Evolutionary conservation across 2,329 filamentous ascomycete genomes (phyloP), one percentile per base, ranked within the genome.

Genomic region (Pseudogymnoascus sp.): DNA sequence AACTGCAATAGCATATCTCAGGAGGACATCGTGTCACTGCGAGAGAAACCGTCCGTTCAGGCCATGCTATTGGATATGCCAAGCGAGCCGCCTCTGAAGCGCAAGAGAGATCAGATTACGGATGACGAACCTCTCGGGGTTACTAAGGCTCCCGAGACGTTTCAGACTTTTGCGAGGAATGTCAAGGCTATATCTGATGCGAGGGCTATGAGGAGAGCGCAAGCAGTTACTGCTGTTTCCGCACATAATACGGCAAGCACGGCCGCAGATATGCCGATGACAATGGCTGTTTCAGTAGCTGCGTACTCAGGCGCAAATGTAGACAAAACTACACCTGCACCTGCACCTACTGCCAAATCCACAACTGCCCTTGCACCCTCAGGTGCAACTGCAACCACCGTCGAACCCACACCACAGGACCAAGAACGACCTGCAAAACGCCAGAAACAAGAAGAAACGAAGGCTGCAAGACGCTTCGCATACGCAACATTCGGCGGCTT

Each of bases 111-210:
- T 14, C 29, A 55, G 6, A 55, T 55, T 12, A 33, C 49, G 16
- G 10, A 14, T 55, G 29, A 55, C 49, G 16, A 35, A 35, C 49
- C 49, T 7, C 7, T 19, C 3, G 5, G 1, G 16, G 29, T 14
- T 14, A 55, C 49, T 5, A 33, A 19, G 10, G 29, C 16, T 4
- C 29, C n/a, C 12, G 29, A 55, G 16, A 21, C 10, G 10, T 16
- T 11, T 11, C 49, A 35, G 29, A 2, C n/a, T 14, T 8, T 21
- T 55, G 29, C 29, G 16, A 55, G 49, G 29, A 55, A 55, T 3
- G 33, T 55, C 10, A 55, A 55, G 49, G 49, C 29, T n/a, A 55
- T 55, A 33, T 55, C 49, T 19, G 49, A 55, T 33, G 49, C 49
- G n/a, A 55, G 49, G 49, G n/a, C 29, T 55, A 55, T 55, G 49